Evolutionary conservation across 306 rosid species (phyloP).

Genomic region (Quercus glauca): DNA sequence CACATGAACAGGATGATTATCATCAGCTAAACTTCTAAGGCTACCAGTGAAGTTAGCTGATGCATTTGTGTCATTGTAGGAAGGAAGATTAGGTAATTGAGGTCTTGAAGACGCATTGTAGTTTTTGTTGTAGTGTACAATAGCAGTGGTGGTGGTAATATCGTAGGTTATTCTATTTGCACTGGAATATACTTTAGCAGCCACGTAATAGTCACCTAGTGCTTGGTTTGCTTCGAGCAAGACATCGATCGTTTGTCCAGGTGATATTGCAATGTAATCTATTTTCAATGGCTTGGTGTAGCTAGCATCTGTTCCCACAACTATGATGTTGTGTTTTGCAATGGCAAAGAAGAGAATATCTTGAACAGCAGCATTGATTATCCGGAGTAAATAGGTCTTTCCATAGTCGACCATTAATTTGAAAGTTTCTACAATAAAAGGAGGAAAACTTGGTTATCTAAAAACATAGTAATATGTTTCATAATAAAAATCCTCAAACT

Average conservation of each 20-base stretch:
- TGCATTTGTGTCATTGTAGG: conserved; percentile 32
- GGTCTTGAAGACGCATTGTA: conserved; percentile 17
- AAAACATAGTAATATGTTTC: no score
- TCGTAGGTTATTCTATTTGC: not conserved
- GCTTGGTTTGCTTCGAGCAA: conserved; percentile 41
- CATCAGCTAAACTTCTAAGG: conserved; percentile 34
- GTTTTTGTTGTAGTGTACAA: conserved; percentile 31
- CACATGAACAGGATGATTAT: conserved; percentile 32
- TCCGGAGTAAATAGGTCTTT: conserved; percentile 46
- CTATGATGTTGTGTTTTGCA: conserved; percentile 43
- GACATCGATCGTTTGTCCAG: conserved; percentile 56
- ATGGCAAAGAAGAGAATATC: conserved; percentile 37
- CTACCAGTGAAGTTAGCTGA: conserved; percentile 25
- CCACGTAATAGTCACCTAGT: conserved; percentile 47
- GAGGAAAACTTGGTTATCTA: not conserved
- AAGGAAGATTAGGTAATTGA: conserved; percentile 41
- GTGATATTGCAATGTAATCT: conserved; percentile 43
- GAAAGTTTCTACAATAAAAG: conserved; percentile 36
- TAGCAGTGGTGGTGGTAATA: conserved; percentile 45
- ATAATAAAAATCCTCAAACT: not conserved
- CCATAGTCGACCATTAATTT: conserved; percentile 34
- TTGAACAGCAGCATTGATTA: conserved; percentile 46
- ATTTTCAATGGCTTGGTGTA: conserved; percentile 46
- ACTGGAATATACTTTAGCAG: conserved; percentile 41
- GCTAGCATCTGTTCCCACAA: conserved; percentile 56